Evolutionary conservation across 2,329 filamentous ascomycete species (phyloP), one percentile per base, ranked within the genome.

Genomic region (Penicillium sp.): DNA sequence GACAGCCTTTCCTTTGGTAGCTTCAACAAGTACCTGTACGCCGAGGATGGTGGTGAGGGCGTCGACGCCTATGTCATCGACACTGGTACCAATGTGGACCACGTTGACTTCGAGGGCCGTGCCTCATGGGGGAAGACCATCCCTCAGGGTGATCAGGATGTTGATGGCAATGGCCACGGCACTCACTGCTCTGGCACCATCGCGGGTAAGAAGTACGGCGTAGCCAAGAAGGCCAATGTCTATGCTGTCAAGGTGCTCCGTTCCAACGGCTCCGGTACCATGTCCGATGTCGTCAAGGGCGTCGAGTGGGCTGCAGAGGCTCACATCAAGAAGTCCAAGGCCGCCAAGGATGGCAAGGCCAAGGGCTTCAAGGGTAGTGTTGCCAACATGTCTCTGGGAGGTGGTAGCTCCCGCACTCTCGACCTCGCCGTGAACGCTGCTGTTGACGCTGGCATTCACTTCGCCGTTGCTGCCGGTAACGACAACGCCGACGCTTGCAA

Each of bases 121-220:
- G 93, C 94, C 61, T 78, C 82, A 64, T 98, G 93, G 93, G 93
- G 93, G 69, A 93, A 95, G 83, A 98, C 93, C 59, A 90, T 98
- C 62, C 94, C 94, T 53, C 59, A 71, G 41, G 84, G 84, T 53
- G 90, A 98, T 67, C 84, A 80, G 43, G 93, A 98, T 67, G 79
- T 82, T 61, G 93, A 98, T 75, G 93, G 93, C 71, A 98, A 98
- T 65, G 93, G 93, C 54, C 93, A 98, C 78, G 93, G 93, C 64
- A 98, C 93, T 65, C 93, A 98, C 81, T 98, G 93, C 84, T 97
- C 93, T 56, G 93, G 93, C 63, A 98, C 94, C 54, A 85, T 98
- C 64, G 93, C 88, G 58, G 93, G 94, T 69, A 94, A 93, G 83
- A 96, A 95, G 79, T 98, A 95, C 69, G 93, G 93, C 82, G 93